phyloP scores from a whole-genome alignment of 1,139 yeast genomes.

The Suhomyces chickasaworum region DNA sequence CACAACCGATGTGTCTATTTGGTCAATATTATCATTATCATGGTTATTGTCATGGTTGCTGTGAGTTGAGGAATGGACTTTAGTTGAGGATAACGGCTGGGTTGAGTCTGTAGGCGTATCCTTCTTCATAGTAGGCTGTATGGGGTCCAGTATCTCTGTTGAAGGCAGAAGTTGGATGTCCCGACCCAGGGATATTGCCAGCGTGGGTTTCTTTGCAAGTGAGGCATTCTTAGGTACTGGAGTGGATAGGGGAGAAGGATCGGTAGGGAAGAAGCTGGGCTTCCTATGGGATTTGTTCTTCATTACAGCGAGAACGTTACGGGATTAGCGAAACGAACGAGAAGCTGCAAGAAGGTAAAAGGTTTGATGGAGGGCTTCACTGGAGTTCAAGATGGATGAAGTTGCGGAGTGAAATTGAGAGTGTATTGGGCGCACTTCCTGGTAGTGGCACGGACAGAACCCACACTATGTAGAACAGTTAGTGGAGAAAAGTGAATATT shows the following conservation, averaged over 20 bases:
- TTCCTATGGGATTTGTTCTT: conserved; percentile 8
- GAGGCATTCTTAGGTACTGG: conserved; percentile 6
- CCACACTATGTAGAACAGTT: neutral
- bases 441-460: neutral
- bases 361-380: neutral
- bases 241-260: conserved; percentile 15
- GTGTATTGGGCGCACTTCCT: neutral
- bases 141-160: neutral
- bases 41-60: no score
- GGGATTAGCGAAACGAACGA: neutral
- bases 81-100: neutral
- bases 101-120: neutral
- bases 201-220: neutral
- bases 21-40: no score
- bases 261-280: conserved; percentile 14
- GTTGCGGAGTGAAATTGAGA: neutral
- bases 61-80: neutral
- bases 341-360: neutral
- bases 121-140: neutral
- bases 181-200: no score
- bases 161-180: neutral
- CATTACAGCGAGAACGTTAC: conserved; percentile 1
- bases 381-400: neutral
- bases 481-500: neutral
- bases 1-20: conserved; percentile 10